A percentile compares a stretch with the other conserved stretches of the same genome.
Conservation (phyloP, 306 rosid genomes). For the Cucumis hystrix region DNA sequence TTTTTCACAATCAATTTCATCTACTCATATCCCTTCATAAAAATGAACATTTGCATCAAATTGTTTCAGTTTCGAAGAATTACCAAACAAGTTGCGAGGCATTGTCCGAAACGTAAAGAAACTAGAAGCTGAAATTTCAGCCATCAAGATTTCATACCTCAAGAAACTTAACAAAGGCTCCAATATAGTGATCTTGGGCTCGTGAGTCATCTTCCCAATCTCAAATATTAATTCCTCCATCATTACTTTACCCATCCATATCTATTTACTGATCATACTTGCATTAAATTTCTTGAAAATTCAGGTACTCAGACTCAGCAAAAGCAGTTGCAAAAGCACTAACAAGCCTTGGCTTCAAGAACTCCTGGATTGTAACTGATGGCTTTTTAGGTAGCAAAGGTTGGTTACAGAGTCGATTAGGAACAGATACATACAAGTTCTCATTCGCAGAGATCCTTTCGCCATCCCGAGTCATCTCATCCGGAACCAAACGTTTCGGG, state of each 20-base stretch:
- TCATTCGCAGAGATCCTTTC: slow-evolving; percentile 72
- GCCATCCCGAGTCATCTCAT: slow-evolving; percentile 69
- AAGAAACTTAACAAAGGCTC: slow-evolving; percentile 73
- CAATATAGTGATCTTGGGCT: slow-evolving; percentile 59
- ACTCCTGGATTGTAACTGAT: slow-evolving; percentile 58
- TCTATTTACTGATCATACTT: background rate
- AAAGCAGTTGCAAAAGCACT: slow-evolving; percentile 69
- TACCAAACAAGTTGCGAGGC: slow-evolving; percentile 67
- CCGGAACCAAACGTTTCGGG: slow-evolving; percentile 43
- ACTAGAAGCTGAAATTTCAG: slow-evolving; percentile 83
- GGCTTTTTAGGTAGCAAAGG: slow-evolving; percentile 87
- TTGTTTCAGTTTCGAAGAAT: slow-evolving; percentile 66
- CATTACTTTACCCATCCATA: background rate
- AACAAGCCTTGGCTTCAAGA: slow-evolving; percentile 56
- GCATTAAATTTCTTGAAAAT: background rate
- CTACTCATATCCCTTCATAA: background rate
- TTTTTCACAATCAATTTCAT: background rate
- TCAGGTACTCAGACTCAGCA: slow-evolving; percentile 67
- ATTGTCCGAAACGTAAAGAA: slow-evolving; percentile 65
- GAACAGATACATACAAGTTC: slow-evolving; percentile 63
- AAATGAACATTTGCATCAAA: background rate
- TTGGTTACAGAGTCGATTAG: slow-evolving; percentile 90
- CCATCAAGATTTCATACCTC: slow-evolving; percentile 67
- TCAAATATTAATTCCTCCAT: background rate
- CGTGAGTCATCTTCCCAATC: slow-evolving; percentile 34